Conservation (phyloP, 352 stramenopile genomes). For the Phytopythium vexans region DNA sequence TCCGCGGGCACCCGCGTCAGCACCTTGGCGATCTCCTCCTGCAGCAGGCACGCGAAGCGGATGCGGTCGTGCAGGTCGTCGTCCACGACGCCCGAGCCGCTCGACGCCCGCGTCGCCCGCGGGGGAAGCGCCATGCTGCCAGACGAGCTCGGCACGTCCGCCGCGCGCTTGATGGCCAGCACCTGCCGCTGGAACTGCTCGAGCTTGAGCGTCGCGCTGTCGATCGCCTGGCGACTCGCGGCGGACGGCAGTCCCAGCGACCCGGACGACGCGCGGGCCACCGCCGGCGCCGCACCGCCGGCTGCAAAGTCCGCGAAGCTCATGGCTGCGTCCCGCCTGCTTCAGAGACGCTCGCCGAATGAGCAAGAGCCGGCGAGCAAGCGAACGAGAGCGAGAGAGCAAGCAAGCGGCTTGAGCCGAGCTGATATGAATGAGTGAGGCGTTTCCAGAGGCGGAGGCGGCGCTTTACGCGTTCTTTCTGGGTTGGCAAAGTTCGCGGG, state of each 20-base stretch:
- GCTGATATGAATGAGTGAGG: no score
- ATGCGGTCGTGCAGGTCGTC: constrained; percentile 84
- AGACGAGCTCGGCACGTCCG: constrained; percentile 8
- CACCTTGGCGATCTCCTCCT: constrained; percentile 75
- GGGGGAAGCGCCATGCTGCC: background rate
- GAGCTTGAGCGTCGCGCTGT: constrained; percentile 70
- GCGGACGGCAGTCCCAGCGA: constrained; percentile 14
- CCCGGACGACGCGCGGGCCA: constrained; percentile 6
- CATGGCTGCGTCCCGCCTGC: constrained; percentile 21
- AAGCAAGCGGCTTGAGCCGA: no score
- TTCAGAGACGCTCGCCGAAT: background rate
- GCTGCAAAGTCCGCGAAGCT: constrained; percentile 66
- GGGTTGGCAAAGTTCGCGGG: no score
- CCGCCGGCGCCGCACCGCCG: constrained; percentile 13
- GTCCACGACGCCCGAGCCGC: constrained; percentile 32
- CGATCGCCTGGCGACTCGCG: constrained; percentile 53
- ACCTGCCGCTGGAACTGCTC: constrained; percentile 85
- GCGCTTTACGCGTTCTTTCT: no score
- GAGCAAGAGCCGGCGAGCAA: no score
- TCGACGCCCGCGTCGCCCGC: constrained; percentile 1
- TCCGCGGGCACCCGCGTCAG: constrained; percentile 58
- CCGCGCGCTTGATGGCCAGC: constrained; percentile 68
- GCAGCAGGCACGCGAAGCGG: constrained; percentile 76
- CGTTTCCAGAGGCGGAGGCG: no score
- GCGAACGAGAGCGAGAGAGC: no score